Percentiles rank a stretch among this genome's conserved stretches.
Conservation (phyloP, 2,329 filamentous ascomycete genomes). For the Allantophomopsis lycopodina region DNA sequence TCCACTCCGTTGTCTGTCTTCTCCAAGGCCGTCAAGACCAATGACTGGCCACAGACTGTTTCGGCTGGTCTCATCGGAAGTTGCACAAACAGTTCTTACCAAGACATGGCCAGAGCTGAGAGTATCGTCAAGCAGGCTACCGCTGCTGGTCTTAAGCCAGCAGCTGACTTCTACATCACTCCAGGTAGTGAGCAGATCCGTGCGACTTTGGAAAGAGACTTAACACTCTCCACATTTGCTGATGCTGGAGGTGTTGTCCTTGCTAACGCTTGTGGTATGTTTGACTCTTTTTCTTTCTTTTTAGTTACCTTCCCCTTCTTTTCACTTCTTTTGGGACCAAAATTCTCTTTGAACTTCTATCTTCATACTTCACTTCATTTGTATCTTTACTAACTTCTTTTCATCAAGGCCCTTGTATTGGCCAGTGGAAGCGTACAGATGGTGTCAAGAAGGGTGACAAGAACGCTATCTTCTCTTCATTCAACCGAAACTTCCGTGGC, state of each 20-base stretch:
- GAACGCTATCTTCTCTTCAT: conserved; percentile 93
- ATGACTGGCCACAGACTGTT: conserved; percentile 82
- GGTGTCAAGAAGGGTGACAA: conserved; percentile 69
- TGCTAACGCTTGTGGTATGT: conserved; percentile 73
- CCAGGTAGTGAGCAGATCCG: conserved; percentile 95
- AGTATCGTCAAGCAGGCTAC: conserved; percentile 84
- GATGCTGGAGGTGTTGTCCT: conserved; percentile 78
- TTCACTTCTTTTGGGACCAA: too few species aligned
- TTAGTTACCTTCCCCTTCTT: too few species aligned
- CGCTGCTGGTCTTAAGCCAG: conserved; percentile 79
- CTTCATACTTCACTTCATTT: too few species aligned
- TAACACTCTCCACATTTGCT: conserved; percentile 74
- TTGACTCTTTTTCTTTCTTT: too few species aligned
- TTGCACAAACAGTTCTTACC: conserved; percentile 97
- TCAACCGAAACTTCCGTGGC: conserved; percentile 96
- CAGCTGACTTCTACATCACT: conserved; percentile 87
- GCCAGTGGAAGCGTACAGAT: conserved; percentile 90
- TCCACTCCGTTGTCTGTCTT: conserved; percentile 88
- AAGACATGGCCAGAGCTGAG: conserved; percentile 95
- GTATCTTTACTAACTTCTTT: too few species aligned
- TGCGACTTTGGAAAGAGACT: conserved; percentile 81
- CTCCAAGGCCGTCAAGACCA: conserved; percentile 67
- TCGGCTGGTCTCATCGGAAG: conserved; percentile 92
- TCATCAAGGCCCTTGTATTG: conserved; percentile 54
- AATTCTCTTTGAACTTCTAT: too few species aligned